Base-by-base conservation (phyloP, 768 basidiomycete species). In the Russula ochroleuca region DNA sequence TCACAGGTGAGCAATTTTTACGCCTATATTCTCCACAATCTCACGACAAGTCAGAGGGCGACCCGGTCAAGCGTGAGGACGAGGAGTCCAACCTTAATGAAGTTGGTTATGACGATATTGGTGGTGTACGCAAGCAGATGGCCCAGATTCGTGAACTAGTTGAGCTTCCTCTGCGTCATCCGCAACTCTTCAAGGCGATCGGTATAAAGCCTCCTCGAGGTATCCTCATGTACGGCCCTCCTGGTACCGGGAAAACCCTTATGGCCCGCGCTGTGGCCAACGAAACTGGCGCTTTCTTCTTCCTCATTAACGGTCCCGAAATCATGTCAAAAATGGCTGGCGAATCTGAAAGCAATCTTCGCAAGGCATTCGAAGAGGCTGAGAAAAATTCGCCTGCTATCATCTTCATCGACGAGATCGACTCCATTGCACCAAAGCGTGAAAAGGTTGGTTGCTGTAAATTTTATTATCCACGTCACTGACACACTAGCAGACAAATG, bases 321-420 rank as follows among this genome's bases (percentile, higher is more conserved):
- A 98, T 99, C 75, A 99, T 99, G 97, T 92, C 90, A 70, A 98
- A 99, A 82, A 99, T 99, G 97, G 97, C 97, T 58, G 97, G 97
- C 69, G 97, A 99, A 79, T 88, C 86, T 73, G 97, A 99, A 75
- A 94, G 91, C 72, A 99, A 99, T 76, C 79, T 99, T 66, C 81
- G 97, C 69, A 99, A 99, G 76, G 96, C 97, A 31, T 98, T 98
- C 74, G 97, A 98, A 76, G 97, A 99, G 79, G 96, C 97, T 3
- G 97, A 99, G 80, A 99, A 99, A 83, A 99, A 98, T 79, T 94
- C 92, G 1, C 97, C 97, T 25, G 90, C 97, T 38, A 99, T 99
- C 80, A 99, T 99, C 79, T 99, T 99, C 80, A 98, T 98, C 72
- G 97, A 99, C 77, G 97, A 98, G 77, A 92, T 99, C 69, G 97